These are phyloP conservation scores for Cladophialophora yegresii DNA, from an alignment of 2,329 filamentous ascomycete species.

Conservation along the genomic window DNA sequence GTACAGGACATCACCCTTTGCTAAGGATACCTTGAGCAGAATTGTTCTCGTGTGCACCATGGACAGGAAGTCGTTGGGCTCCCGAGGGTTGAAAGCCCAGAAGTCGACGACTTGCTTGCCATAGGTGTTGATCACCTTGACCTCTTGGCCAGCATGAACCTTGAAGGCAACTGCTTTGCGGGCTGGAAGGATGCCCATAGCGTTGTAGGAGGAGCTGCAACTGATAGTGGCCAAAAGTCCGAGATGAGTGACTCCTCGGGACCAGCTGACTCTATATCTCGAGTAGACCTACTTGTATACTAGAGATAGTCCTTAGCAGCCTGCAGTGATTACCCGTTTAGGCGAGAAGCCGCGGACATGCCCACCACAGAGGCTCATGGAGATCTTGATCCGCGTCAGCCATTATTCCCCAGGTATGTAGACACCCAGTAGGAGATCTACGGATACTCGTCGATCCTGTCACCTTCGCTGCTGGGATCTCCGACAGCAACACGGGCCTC, in stretches of 20 bases:
- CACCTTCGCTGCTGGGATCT: not conserved
- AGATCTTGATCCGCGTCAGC: not conserved
- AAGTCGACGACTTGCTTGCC: slow-evolving; percentile 56
- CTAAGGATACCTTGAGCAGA: slow-evolving; percentile 38
- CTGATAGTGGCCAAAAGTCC: not conserved
- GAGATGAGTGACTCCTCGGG: too few species aligned
- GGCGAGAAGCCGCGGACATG: not conserved
- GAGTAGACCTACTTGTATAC: not conserved
- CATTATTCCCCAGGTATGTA: too few species aligned
- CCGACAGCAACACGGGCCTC: not conserved
- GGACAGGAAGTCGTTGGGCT: slow-evolving; percentile 38
- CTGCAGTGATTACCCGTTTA: not conserved
- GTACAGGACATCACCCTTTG: slow-evolving; percentile 42
- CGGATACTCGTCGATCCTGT: not conserved
- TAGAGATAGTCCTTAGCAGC: not conserved
- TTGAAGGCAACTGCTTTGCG: slow-evolving; percentile 47
- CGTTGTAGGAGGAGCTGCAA: not conserved
- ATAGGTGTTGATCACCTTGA: slow-evolving; percentile 52
- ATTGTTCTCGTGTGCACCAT: slow-evolving; percentile 47
- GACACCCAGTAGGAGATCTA: not conserved
- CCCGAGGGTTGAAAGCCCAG: slow-evolving; percentile 50
- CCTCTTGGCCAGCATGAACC: slow-evolving; percentile 44
- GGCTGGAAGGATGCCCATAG: slow-evolving; percentile 43
- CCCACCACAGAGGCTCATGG: not conserved
- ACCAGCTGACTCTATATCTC: not conserved